Conservation (phyloP, 2,329 filamentous ascomycete species). For the Bipolaris zeicola region DNA sequence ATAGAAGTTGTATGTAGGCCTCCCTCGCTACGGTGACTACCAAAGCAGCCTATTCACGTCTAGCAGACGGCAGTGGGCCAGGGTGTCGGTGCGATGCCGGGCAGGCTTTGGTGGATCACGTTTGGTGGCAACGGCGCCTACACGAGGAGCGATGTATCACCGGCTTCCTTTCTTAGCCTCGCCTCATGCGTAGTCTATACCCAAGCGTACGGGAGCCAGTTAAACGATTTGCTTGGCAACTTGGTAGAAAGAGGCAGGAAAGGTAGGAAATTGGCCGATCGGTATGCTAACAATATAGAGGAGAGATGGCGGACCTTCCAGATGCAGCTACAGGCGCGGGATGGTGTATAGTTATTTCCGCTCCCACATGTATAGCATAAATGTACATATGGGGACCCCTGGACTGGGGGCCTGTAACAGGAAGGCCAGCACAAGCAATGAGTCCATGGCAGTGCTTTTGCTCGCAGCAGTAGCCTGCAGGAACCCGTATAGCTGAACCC, state of each 20-base stretch:
- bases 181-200: conserved; percentile 9
- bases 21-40: conserved; percentile 1
- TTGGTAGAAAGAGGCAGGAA: conserved; percentile 27
- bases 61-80: background rate
- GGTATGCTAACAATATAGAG: conserved; percentile 24
- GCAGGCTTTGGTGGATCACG: conserved; percentile 9
- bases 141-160: conserved; percentile 12
- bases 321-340: conserved; percentile 15
- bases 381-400: background rate
- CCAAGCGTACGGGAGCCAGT: conserved; percentile 9
- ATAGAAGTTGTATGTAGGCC: conserved; percentile 12
- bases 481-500: conserved; percentile 21
- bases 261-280: conserved; percentile 11
- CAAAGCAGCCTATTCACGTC: conserved; percentile 5
- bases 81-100: conserved; percentile 8
- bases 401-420: background rate
- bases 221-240: conserved; percentile 21
- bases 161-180: conserved; percentile 20
- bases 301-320: conserved; percentile 24
- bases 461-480: conserved; percentile 18
- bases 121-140: conserved; percentile 10
- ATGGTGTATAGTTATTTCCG: conserved; percentile 11
- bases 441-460: conserved; percentile 1
- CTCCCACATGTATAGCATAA: conserved; percentile 1
- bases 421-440: background rate